Percentiles rank a stretch among this genome's conserved stretches.
Evolutionary conservation across 148 eudicot genomes (phyloP).

Genomic region (Rhododendron griersonianum): DNA sequence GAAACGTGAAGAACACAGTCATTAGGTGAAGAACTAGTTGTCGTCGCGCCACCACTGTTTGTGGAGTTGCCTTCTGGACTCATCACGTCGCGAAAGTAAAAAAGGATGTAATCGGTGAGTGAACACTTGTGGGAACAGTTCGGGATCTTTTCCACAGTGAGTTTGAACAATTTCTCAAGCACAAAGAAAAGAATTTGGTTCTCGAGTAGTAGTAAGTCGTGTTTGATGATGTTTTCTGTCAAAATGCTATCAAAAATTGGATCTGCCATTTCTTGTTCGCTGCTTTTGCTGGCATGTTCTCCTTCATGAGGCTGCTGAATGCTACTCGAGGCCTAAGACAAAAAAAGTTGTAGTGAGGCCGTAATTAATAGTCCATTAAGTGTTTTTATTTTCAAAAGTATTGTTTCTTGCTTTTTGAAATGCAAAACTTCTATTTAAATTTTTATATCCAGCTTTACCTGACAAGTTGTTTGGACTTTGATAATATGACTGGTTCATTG

Average conservation of each 20-base stretch:
- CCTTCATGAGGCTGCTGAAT: not conserved
- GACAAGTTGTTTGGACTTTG: too few relatives aligned
- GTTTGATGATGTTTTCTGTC: not conserved
- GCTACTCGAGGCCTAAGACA: not conserved
- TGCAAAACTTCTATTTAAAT: too few relatives aligned
- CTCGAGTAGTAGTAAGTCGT: slow-evolving; percentile 3
- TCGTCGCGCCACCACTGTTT: not conserved
- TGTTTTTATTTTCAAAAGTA: too few relatives aligned
- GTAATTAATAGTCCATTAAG: too few relatives aligned
- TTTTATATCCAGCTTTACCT: too few relatives aligned
- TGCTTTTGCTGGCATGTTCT: not conserved
- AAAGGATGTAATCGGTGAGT: not conserved
- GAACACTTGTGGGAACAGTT: not conserved
- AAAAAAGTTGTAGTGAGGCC: not conserved
- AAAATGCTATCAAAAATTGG: not conserved
- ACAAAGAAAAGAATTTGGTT: slow-evolving; percentile 9
- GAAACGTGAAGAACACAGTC: not conserved
- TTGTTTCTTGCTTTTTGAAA: too few relatives aligned
- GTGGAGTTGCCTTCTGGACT: not conserved
- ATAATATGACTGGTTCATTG: too few relatives aligned
- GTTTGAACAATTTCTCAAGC: not conserved
- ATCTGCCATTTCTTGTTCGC: not conserved
- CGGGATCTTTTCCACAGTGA: not conserved
- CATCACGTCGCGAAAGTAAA: not conserved
- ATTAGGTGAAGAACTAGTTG: not conserved